Percentiles rank a stretch among this genome's conserved stretches.
phyloP scores from a whole-genome alignment of 1,284 basidiomycete genomes.

The Hypsizygus ulmarius region DNA sequence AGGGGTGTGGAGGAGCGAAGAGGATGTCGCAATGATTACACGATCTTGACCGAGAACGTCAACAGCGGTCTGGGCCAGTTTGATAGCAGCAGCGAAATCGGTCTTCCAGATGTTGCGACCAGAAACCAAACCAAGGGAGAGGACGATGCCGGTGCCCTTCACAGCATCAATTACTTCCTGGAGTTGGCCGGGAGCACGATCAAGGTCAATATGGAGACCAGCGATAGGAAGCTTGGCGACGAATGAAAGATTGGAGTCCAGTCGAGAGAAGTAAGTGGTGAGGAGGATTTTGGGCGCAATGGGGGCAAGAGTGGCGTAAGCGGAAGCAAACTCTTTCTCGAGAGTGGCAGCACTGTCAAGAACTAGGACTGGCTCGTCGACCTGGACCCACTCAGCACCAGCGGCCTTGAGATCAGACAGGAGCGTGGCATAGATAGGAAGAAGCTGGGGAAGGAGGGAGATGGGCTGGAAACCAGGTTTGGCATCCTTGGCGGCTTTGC shows the following conservation, averaged over 20 bases:
- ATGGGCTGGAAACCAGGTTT: constrained; percentile 87
- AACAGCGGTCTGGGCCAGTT: constrained; percentile 84
- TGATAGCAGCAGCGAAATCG: constrained; percentile 85
- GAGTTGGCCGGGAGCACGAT: constrained; percentile 91
- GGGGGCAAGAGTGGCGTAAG: constrained; percentile 82
- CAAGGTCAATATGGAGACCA: constrained; percentile 96
- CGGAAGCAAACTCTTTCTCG: constrained; percentile 78
- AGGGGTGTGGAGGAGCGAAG: constrained; percentile 97
- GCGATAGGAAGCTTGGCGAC: constrained; percentile 92
- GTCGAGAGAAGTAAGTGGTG: constrained; percentile 95
- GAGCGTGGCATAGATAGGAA: constrained; percentile 92
- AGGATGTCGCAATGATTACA: constrained; percentile 93
- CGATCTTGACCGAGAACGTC: constrained; percentile 81
- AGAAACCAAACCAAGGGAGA: constrained; percentile 96
- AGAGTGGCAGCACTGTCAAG: constrained; percentile 83
- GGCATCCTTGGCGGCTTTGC: constrained; percentile 89
- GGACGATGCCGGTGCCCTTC: constrained; percentile 76
- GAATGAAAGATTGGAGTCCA: constrained; percentile 90
- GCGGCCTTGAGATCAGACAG: constrained; percentile 90
- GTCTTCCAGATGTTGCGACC: constrained; percentile 99
- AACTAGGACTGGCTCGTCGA: constrained; percentile 97
- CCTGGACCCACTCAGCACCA: constrained; percentile 92
- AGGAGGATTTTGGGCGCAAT: constrained; percentile 91
- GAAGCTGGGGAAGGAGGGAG: constrained; percentile 85
- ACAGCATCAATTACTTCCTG: constrained; percentile 81